Evolutionary conservation across 352 stramenopile species (phyloP), one percentile per base, ranked within the genome.

Genomic region (Phytophthora cajani): DNA sequence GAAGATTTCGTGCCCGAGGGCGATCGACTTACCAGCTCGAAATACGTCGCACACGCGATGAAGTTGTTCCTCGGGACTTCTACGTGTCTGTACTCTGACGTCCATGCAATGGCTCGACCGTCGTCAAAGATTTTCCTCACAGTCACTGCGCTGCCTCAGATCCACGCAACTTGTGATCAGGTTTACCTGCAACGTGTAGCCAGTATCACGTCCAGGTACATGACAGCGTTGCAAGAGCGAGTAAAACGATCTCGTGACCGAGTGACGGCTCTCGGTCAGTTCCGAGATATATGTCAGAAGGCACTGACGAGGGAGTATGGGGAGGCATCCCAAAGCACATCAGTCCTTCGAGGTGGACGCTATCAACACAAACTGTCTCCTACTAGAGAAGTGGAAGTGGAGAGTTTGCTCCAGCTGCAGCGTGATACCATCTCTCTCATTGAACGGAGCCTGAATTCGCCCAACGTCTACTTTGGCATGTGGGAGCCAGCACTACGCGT

Each of bases 391-490:
- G 42, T 88, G 3, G 64, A 73, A 2, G 36, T 77, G 1, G 88
- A 95, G 62, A 65, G 64, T 16, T 59, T 77, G 7, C 12, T 77
- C 2, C 44, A 72, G 16, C 52, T 93, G 0, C 78, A 93, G 12
- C 62, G 67, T 7, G 52, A 59, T 2, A 58, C 68, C 0, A 77
- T 90, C 10, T 56, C 59, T 0, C 30, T 84, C 5, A 67, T 95
- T 27, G 74, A 85, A 21, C 11, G 49, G 2, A 68, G 58, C 1
- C 63, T 95, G 4, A 27, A 38, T 12, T 70, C 64, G 27, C 77
- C 84, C 0, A 77, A 85, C 25, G 78, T 91, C 21, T 95, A 93
- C 67, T 72, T 93, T 58, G 88, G 75, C 0, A 67, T 94, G 32
- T 72, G 82, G 38, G 82, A 95, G 56, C 85, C 88, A 11, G 75